These are phyloP conservation scores for Stemphylium beticola DNA, from an alignment of 2,329 filamentous ascomycete genomes.

Conservation along the genomic window DNA sequence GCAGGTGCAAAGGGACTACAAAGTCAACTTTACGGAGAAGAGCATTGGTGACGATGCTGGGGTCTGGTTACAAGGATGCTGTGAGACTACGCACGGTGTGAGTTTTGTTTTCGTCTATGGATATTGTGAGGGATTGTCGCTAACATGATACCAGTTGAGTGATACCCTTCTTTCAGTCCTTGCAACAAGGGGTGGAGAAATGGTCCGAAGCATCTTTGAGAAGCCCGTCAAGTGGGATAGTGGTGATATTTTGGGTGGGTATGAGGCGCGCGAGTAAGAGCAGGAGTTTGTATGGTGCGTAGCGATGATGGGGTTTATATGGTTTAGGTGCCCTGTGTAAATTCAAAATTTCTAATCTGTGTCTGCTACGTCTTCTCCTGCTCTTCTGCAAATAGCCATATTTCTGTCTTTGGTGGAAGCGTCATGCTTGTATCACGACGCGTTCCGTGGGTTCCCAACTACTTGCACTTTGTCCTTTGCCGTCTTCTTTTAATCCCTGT, in stretches of 20 bases:
- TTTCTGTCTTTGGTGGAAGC: too few relatives aligned
- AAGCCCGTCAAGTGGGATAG: conserved; percentile 37
- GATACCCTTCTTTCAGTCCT: conserved; percentile 83
- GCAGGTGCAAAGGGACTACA: conserved; percentile 78
- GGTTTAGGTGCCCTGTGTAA: neutral
- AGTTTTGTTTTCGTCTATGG: conserved; percentile 51
- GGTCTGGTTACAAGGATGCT: conserved; percentile 92
- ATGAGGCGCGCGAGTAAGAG: conserved; percentile 23
- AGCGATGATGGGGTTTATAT: neutral
- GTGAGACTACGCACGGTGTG: conserved; percentile 89
- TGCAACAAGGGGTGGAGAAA: conserved; percentile 75
- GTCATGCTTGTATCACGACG: too few relatives aligned
- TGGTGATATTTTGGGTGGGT: conserved; percentile 32
- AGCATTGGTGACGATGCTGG: conserved; percentile 76
- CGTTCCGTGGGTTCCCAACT: too few relatives aligned
- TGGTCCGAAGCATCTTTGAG: conserved; percentile 76
- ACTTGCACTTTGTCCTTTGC: too few relatives aligned
- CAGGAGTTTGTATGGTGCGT: neutral
- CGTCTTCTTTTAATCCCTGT: too few relatives aligned
- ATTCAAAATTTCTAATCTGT: too few relatives aligned
- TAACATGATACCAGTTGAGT: conserved; percentile 63
- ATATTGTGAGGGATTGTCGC: neutral
- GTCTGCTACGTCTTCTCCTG: too few relatives aligned
- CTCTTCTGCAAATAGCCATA: too few relatives aligned
- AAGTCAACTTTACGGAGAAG: conserved; percentile 71